Evolutionary conservation across 441 rosid genomes (phyloP), one percentile per base, ranked within the genome.

Genomic region (Croton laevigatus): DNA sequence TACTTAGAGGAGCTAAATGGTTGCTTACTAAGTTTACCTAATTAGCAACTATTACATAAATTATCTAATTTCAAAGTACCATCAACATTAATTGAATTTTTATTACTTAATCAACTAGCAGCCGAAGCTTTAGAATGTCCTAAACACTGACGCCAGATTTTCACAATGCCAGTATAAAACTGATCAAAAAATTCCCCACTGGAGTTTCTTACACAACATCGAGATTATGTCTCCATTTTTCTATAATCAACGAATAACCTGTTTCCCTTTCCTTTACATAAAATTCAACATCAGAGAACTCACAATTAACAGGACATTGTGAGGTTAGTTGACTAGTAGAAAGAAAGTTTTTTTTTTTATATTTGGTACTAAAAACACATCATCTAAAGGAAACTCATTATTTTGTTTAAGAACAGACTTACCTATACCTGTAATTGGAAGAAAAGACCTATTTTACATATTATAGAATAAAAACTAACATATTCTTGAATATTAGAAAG

Each of bases 41-140:
- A 19, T 19, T 62, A 34, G 42, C 66, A 62, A 62, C 66, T 62
- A 38, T 62, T 17, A 62, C 66, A 38, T 6, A 62, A 17, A 62
- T 19, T 16, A 16, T 62, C 14, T 37, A 7, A 13, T 10, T 40
- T 38, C 8, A 14, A 37, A 37, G 34, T 9, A 2, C 49, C 66
- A 38, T 38, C 27, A 40, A 62, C 51, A 5, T 62, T 34, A 62
- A 62, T 62, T 0, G 19, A 1, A 6, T 32, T 51, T 40, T 62
- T 62, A 62, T 62, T 62, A 12, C 19, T 62, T 62, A 57, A 23
- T 4, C 22, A 20, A 13, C 10, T 34, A 22, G 16, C 6, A 12
- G n/a, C 1, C 12, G n/a, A 48, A 48, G 1, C 12, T 48, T 48
- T 4, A 3, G n/a, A 6, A 48, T 48, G 52, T 0, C 52, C n/a